Evolutionary conservation across 805 yeast genomes (phyloP).

Genomic region (Myxozyma melibiosi): DNA sequence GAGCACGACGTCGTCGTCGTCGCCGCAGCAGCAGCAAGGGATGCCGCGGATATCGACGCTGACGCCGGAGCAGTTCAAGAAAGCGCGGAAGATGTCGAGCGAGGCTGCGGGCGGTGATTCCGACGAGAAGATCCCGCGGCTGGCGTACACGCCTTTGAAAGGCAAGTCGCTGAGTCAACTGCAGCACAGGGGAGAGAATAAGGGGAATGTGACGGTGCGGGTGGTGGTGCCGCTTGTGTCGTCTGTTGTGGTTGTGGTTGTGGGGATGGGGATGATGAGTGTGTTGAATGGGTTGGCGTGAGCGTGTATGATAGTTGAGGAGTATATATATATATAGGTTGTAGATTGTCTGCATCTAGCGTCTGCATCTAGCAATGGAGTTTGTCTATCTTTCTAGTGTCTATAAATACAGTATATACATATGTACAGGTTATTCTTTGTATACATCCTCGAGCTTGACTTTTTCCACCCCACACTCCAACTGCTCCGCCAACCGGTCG

Average conservation of each 20-base stretch:
- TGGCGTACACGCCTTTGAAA: neutral
- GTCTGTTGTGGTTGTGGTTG: constrained; percentile 27
- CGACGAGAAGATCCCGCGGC: constrained; percentile 4
- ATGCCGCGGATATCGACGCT: constrained; percentile 10
- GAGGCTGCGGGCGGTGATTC: neutral
- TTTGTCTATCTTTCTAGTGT: neutral
- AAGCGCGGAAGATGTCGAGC: constrained; percentile 4
- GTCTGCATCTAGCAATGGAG: constrained; percentile 3
- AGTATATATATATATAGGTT: neutral
- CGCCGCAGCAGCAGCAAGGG: neutral
- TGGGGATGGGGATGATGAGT: constrained; percentile 28
- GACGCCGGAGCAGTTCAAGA: constrained; percentile 22
- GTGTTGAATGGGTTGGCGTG: constrained; percentile 18
- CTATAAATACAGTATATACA: neutral
- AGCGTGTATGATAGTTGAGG: neutral
- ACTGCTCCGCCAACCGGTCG: neutral
- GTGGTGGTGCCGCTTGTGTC: constrained; percentile 21
- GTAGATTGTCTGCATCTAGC: neutral
- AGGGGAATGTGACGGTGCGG: neutral
- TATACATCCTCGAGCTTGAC: neutral
- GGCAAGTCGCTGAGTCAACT: neutral
- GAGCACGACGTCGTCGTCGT: neutral
- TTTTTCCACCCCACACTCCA: neutral
- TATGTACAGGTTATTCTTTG: neutral
- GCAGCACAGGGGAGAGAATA: neutral